Percentiles rank a stretch among this genome's conserved stretches.
These are phyloP conservation scores for Pyrus communis DNA, from an alignment of 306 rosid genomes.

Conservation along the genomic window DNA sequence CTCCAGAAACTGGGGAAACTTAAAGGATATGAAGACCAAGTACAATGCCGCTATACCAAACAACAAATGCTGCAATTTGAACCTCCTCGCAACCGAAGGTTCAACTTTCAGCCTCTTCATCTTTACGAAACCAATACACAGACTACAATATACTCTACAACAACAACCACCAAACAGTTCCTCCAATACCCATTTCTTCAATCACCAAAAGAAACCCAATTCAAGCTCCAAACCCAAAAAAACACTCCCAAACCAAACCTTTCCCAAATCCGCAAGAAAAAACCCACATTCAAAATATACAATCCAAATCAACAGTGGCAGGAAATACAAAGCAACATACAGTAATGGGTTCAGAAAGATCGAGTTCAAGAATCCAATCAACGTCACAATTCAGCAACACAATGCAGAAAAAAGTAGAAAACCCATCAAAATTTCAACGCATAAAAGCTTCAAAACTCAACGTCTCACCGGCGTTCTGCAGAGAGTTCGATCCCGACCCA, in stretches of 20 bases:
- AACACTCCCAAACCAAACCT: neutral
- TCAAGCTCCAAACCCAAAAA: slow-evolving; percentile 9
- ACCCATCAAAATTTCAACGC: slow-evolving; percentile 7
- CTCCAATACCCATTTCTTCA: slow-evolving; percentile 22
- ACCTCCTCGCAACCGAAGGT: slow-evolving; percentile 57
- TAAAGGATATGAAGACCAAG: slow-evolving; percentile 64
- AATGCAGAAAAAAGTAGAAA: slow-evolving; percentile 14
- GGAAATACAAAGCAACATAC: neutral
- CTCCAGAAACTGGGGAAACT: slow-evolving; percentile 65
- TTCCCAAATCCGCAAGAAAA: slow-evolving; percentile 10
- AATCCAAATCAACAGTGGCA: slow-evolving; percentile 8
- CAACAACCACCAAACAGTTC: slow-evolving; percentile 30
- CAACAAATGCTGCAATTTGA: slow-evolving; percentile 66
- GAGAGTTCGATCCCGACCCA: slow-evolving; percentile 13
- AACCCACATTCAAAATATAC: slow-evolving; percentile 3
- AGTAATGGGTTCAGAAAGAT: slow-evolving; percentile 13
- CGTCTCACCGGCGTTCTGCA: slow-evolving; percentile 26
- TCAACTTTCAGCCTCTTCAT: slow-evolving; percentile 77
- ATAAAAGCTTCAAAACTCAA: slow-evolving; percentile 19
- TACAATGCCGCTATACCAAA: slow-evolving; percentile 60
- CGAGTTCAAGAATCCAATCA: slow-evolving; percentile 31
- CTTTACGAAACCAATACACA: slow-evolving; percentile 10
- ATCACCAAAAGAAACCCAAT: slow-evolving; percentile 15
- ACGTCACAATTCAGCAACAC: slow-evolving; percentile 25
- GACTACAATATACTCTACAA: slow-evolving; percentile 19